These are phyloP conservation scores for Alternaria rosae DNA, from an alignment of 2,329 filamentous ascomycete genomes.

Conservation along the genomic window DNA sequence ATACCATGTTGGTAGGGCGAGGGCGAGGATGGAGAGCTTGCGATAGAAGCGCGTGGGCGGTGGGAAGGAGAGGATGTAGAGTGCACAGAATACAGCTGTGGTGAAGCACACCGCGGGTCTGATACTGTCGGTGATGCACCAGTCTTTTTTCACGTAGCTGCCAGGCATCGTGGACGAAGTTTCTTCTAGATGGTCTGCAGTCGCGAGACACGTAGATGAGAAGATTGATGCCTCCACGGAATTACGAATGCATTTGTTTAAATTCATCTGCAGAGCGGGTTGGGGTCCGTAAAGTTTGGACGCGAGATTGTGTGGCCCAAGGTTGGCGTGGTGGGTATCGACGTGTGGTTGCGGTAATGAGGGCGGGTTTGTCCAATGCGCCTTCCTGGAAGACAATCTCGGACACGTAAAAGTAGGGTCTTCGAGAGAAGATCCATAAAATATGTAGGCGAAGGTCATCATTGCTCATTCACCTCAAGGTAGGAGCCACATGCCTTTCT, in stretches of 20 bases:
- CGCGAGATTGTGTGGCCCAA: not conserved
- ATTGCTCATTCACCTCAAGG: not conserved
- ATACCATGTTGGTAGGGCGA: slow-evolving; percentile 17
- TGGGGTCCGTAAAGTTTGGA: not conserved
- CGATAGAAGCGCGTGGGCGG: slow-evolving; percentile 9
- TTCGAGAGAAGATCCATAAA: not conserved
- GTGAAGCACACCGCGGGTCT: not conserved
- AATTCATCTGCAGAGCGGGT: not conserved
- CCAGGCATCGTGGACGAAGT: not conserved
- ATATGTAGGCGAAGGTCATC: not conserved
- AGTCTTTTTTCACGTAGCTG: not conserved
- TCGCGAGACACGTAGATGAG: not conserved
- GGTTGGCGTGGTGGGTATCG: not conserved
- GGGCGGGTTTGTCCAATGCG: not conserved
- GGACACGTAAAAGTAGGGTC: not conserved
- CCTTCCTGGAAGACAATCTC: not conserved
- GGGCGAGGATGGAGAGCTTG: slow-evolving; percentile 14
- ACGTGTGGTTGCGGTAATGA: not conserved
- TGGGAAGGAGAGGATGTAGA: slow-evolving; percentile 29
- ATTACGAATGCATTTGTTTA: not conserved
- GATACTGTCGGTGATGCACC: not conserved
- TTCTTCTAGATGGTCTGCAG: not conserved
- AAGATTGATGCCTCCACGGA: not conserved
- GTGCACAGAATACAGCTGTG: slow-evolving; percentile 4
- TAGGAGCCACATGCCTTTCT: not conserved